Base-by-base conservation (phyloP, 495 filamentous ascomycete genomes). In the Sordaria brevicollis region DNA sequence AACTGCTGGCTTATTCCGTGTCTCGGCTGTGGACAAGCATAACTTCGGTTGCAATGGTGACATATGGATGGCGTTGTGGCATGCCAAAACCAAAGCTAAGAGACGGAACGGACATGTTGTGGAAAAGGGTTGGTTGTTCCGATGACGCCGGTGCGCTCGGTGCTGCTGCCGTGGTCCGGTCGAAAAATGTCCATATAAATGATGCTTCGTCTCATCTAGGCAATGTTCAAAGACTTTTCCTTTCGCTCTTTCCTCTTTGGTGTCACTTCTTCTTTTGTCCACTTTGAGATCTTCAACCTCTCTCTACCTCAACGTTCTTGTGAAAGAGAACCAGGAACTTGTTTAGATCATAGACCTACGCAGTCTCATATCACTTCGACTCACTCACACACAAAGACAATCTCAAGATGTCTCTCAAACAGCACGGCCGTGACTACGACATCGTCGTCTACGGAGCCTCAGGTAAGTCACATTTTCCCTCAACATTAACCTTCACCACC, bases 361-460 rank as follows among this genome's bases (percentile, higher is more conserved):
- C 33, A 35, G 19, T 15, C 9, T 49, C 34, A 17, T n/a, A 9
- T 34, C 21, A 33, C 37, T 5, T 49, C 37, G 2, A 21, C 37
- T 38, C 21, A 49, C 41, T 13, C 19, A 25, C 19, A 57, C 4
- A 31, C 25, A 31, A 57, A 57, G 25, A 8, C 25, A 21, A 4
- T 62, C 10, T 4, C 68, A 72, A 39, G 35, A 85, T 85, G 83
- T 36, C 78, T 10, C 74, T 77, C 67, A 83, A 81, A 67, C 72
- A 84, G 21, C 82, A 84, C 67, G 41, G 78, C 75, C 88, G 88
- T 68, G 83, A 90, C 78, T 97, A 96, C 79, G 93, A 97, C 74
- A 71, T 97, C 66, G 84, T 97, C 19, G 82, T 98, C 35, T 87
- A 94, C 37, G 94, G 94, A 21, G 93, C 93, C 57, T 81, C 81